Conservation (phyloP, 2,329 filamentous ascomycete genomes). For the Colletotrichum sp. region DNA sequence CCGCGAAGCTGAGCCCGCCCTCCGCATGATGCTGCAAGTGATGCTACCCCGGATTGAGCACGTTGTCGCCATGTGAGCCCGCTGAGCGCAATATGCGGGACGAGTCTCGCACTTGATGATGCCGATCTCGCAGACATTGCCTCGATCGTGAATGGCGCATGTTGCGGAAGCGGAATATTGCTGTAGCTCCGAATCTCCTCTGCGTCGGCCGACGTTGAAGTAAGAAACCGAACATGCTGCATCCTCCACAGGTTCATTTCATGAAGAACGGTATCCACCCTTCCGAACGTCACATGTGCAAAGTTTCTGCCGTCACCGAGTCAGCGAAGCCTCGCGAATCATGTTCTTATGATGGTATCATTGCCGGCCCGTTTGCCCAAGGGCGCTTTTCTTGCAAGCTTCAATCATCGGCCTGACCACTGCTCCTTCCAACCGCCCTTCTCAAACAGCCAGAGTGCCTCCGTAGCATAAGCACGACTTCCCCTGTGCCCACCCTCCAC, state of each 20-base stretch:
- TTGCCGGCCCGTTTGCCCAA: conserved; percentile 8
- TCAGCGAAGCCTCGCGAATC: background rate
- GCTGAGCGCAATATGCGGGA: background rate
- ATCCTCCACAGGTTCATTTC: background rate
- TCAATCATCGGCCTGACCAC: conserved; percentile 58
- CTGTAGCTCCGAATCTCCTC: background rate
- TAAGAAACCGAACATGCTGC: background rate
- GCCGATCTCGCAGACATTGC: background rate
- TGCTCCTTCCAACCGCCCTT: conserved; percentile 74
- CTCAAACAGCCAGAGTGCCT: conserved; percentile 85
- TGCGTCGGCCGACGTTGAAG: background rate
- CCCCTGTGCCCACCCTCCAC: conserved; percentile 75
- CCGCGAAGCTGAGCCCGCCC: background rate
- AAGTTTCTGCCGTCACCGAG: background rate
- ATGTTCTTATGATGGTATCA: background rate
- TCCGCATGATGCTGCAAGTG: background rate
- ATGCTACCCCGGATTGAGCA: background rate
- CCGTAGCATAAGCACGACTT: conserved; percentile 82
- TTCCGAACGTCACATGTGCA: background rate
- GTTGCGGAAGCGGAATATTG: background rate
- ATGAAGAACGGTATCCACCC: background rate
- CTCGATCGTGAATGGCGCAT: background rate
- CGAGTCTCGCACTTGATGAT: background rate
- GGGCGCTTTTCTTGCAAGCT: background rate
- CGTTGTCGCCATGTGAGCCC: background rate